These are phyloP conservation scores for Pythium chondricola DNA, from an alignment of 352 stramenopile species.

Conservation along the genomic window DNA sequence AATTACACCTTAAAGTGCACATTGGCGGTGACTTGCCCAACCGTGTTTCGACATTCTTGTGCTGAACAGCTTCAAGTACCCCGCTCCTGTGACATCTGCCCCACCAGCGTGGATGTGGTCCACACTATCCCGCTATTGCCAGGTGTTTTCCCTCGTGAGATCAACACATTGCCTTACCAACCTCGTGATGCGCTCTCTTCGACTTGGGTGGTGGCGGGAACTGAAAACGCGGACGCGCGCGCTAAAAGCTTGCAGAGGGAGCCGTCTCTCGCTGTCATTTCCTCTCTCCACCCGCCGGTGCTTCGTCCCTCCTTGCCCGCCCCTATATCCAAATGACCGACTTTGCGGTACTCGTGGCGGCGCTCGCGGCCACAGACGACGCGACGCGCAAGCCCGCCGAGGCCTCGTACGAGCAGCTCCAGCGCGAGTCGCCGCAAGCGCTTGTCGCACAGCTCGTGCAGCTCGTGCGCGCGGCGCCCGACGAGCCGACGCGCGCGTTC, in stretches of 20 bases:
- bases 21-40: no score
- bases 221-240: not conserved
- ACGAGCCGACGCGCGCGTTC: slow-evolving; percentile 64
- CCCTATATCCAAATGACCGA: slow-evolving; percentile 37
- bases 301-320: slow-evolving; percentile 1
- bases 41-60: no score
- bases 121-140: not conserved
- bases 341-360: slow-evolving; percentile 63
- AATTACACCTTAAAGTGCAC: no score
- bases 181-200: not conserved
- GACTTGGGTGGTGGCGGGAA: not conserved
- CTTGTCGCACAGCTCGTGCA: slow-evolving; percentile 67
- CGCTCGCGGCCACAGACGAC: slow-evolving; percentile 78
- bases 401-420: slow-evolving; percentile 63
- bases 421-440: slow-evolving; percentile 51
- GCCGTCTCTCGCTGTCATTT: no score
- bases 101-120: no score
- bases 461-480: slow-evolving; percentile 44
- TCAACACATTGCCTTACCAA: no score
- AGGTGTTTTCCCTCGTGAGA: not conserved
- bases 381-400: slow-evolving; percentile 65
- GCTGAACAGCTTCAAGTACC: no score
- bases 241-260: not conserved
- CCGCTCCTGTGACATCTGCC: no score
- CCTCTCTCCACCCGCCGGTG: not conserved